phyloP scores from a whole-genome alignment of 257 asterid genomes.

The Solanum tacnaense region DNA sequence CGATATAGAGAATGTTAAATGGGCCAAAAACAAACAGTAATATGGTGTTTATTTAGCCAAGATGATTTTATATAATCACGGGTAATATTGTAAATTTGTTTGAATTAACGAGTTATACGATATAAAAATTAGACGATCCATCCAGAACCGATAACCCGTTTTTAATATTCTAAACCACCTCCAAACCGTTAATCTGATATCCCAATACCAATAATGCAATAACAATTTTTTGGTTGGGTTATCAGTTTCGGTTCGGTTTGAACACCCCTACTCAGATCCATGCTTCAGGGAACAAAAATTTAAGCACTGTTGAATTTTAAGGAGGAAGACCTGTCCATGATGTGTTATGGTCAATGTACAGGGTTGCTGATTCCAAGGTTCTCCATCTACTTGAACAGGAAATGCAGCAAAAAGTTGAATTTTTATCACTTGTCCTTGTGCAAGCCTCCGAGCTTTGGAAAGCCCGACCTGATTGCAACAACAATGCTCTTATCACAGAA shows the following conservation, averaged over 20 bases:
- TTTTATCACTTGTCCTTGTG: conserved; percentile 88
- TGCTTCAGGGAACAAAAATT: neutral
- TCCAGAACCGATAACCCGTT: neutral
- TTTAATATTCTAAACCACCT: neutral
- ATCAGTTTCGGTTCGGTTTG: neutral
- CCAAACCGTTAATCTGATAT: neutral
- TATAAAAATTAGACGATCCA: neutral
- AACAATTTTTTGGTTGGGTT: neutral
- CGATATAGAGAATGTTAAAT: neutral
- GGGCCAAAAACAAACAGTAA: neutral
- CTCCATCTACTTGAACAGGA: conserved; percentile 97
- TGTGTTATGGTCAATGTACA: conserved; percentile 76
- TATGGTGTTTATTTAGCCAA: neutral
- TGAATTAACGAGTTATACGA: neutral
- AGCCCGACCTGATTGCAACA: conserved; percentile 69
- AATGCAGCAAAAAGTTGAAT: conserved; percentile 79
- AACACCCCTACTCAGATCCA: neutral
- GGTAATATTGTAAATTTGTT: neutral
- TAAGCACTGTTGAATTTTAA: neutral
- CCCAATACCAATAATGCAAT: neutral
- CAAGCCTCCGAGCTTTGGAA: conserved; percentile 88
- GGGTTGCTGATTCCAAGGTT: conserved; percentile 93
- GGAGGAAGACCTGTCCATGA: conserved; percentile 73
- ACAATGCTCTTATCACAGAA: neutral
- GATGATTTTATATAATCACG: neutral